Evolutionary conservation across 495 filamentous ascomycete species (phyloP).

Genomic region (Thozetella sp.): DNA sequence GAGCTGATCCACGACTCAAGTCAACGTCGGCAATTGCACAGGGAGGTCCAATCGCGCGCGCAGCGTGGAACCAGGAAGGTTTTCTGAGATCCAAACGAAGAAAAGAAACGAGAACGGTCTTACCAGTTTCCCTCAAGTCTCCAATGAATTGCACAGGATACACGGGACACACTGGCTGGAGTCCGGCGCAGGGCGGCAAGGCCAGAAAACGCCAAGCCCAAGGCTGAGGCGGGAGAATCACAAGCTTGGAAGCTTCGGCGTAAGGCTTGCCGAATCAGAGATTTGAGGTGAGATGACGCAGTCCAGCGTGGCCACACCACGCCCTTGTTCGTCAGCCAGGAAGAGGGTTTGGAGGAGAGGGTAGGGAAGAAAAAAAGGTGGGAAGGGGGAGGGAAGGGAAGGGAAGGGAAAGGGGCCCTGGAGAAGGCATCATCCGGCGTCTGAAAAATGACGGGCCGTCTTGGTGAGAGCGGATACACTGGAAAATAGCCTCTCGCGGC

Average conservation of each 20-base stretch:
- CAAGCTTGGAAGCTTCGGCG: slow-evolving; percentile 1
- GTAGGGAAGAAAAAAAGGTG: not conserved
- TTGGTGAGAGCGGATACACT: no score
- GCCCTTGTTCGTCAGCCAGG: not conserved
- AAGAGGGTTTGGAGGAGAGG: not conserved
- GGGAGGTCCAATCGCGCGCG: not conserved
- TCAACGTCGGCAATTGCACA: not conserved
- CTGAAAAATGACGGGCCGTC: no score
- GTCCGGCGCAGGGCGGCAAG: not conserved
- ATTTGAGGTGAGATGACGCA: not conserved
- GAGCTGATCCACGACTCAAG: not conserved
- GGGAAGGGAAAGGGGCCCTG: no score
- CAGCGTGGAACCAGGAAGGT: not conserved
- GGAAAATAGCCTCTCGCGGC: no score
- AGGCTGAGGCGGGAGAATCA: not conserved
- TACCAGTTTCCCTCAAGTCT: no score
- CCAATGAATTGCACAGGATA: not conserved
- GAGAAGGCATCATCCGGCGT: no score
- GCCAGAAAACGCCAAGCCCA: not conserved
- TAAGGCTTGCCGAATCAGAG: not conserved
- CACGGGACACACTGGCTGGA: not conserved
- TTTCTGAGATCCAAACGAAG: no score
- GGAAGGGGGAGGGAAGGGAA: not conserved
- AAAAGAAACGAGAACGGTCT: no score
- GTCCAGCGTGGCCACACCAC: not conserved